phyloP scores from a whole-genome alignment of 2,329 filamentous ascomycete species.

The Rutstroemia sydowiana region DNA sequence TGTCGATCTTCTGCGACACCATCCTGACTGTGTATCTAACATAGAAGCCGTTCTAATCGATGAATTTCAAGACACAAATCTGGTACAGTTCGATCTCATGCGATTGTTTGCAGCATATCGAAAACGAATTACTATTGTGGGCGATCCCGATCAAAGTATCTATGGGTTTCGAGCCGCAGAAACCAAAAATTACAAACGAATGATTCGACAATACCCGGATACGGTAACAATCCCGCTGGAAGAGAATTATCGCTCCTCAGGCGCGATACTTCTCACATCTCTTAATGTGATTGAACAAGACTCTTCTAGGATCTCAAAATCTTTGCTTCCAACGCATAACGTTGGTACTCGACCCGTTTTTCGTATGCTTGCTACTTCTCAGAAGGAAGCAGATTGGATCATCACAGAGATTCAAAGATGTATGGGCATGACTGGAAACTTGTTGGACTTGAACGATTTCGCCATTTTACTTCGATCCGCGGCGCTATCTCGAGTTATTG shows the following conservation, averaged over 20 bases:
- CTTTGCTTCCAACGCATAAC: constrained; percentile 70
- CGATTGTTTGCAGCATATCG: constrained; percentile 68
- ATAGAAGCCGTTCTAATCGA: constrained; percentile 89
- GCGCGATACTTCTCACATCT: constrained; percentile 71
- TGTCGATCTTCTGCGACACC: constrained; percentile 64
- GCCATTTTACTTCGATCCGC: constrained; percentile 84
- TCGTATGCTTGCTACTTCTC: constrained; percentile 61
- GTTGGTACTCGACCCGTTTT: constrained; percentile 76
- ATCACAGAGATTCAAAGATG: constrained; percentile 72
- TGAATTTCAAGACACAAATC: constrained; percentile 96
- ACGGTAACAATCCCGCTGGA: constrained; percentile 80
- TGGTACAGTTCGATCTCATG: constrained; percentile 93
- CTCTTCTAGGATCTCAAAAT: constrained; percentile 69
- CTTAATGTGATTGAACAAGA: constrained; percentile 89
- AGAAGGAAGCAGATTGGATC: constrained; percentile 79
- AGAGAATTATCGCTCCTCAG: constrained; percentile 91
- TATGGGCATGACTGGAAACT: constrained; percentile 61
- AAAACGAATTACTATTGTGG: constrained; percentile 84
- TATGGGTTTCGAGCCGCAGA: constrained; percentile 94
- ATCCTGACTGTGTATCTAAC: constrained; percentile 78
- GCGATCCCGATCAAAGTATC: constrained; percentile 95
- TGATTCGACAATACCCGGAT: constrained; percentile 68
- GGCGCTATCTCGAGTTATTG: constrained; percentile 75
- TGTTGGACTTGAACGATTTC: constrained; percentile 70
- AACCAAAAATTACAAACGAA: constrained; percentile 74